phyloP scores from a whole-genome alignment of 495 filamentous ascomycete genomes.

The Daldinia bambusicola region DNA sequence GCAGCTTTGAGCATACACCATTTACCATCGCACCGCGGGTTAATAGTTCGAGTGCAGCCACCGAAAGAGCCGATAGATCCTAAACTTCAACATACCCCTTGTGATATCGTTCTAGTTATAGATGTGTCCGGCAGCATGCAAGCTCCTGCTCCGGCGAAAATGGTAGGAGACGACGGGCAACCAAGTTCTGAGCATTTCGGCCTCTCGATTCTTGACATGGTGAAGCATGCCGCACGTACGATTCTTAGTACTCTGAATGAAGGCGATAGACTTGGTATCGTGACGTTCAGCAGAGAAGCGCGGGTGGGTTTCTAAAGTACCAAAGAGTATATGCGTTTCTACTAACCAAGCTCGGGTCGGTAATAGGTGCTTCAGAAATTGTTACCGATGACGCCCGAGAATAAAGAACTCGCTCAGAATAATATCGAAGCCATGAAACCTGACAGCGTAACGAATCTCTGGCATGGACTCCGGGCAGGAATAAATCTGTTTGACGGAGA shows the following conservation, averaged over 20 bases:
- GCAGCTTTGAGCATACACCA: conserved; percentile 48
- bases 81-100: conserved; percentile 47
- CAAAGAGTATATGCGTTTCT: neutral
- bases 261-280: conserved; percentile 57
- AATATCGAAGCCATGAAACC: conserved; percentile 51
- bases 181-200: conserved; percentile 46
- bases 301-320: conserved; percentile 32
- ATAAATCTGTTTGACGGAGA: conserved; percentile 48
- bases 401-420: conserved; percentile 45
- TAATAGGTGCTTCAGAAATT: conserved; percentile 52
- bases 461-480: conserved; percentile 54
- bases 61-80: conserved; percentile 44
- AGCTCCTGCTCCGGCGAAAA: conserved; percentile 45
- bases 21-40: conserved; percentile 40
- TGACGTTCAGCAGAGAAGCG: conserved; percentile 51
- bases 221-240: conserved; percentile 58
- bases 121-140: conserved; percentile 60
- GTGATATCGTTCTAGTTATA: conserved; percentile 60
- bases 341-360: neutral
- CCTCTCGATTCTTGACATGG: conserved; percentile 56
- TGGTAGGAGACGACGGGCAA: conserved; percentile 34
- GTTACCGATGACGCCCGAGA: conserved; percentile 47
- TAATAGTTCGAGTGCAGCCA: conserved; percentile 53
- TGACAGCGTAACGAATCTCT: conserved; percentile 52
- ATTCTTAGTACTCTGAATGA: conserved; percentile 56